Conservation (phyloP, 2,329 filamentous ascomycete genomes). For the Phaeosphaeria sp. region DNA sequence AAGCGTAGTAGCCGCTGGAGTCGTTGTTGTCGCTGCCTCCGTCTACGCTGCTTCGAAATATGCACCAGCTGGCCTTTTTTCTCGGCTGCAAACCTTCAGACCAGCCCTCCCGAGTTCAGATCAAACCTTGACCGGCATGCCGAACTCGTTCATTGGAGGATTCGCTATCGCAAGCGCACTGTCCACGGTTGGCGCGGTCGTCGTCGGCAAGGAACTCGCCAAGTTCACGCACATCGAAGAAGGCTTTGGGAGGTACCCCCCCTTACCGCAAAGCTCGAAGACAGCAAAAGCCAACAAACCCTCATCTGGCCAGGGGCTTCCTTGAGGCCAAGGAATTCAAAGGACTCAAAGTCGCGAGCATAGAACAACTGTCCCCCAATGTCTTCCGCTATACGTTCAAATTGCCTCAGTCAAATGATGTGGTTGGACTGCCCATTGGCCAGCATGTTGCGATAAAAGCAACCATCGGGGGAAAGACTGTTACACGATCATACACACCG, state of each 20-base stretch:
- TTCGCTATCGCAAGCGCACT: slow-evolving; percentile 26
- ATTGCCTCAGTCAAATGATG: slow-evolving; percentile 23
- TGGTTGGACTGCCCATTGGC: slow-evolving; percentile 44
- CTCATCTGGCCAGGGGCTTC: slow-evolving; percentile 48
- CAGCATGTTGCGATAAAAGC: slow-evolving; percentile 52
- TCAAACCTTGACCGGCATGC: slow-evolving; percentile 7
- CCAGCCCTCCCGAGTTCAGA: background rate
- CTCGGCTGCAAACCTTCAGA: slow-evolving; percentile 8
- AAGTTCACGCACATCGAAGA: slow-evolving; percentile 49
- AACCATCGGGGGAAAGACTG: slow-evolving; percentile 68
- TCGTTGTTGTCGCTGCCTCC: slow-evolving; percentile 14
- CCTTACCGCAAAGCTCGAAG: slow-evolving; percentile 14
- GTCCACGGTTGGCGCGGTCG: slow-evolving; percentile 20
- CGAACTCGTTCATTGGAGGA: slow-evolving; percentile 16
- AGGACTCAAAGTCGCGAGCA: slow-evolving; percentile 51
- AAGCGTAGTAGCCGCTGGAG: slow-evolving; percentile 13
- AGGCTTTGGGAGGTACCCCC: slow-evolving; percentile 32
- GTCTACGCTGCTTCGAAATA: slow-evolving; percentile 17
- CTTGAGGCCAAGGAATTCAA: slow-evolving; percentile 59
- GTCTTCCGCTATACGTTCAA: slow-evolving; percentile 35
- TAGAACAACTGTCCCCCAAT: slow-evolving; percentile 20
- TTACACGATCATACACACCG: slow-evolving; percentile 33
- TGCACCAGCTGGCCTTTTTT: slow-evolving; percentile 11
- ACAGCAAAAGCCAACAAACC: slow-evolving; percentile 15
- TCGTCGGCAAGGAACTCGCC: slow-evolving; percentile 42